Percentiles rank a stretch among this genome's conserved stretches.
Evolutionary conservation across 179 eudicot species (phyloP).

Genomic region (Gypsophila paniculata): DNA sequence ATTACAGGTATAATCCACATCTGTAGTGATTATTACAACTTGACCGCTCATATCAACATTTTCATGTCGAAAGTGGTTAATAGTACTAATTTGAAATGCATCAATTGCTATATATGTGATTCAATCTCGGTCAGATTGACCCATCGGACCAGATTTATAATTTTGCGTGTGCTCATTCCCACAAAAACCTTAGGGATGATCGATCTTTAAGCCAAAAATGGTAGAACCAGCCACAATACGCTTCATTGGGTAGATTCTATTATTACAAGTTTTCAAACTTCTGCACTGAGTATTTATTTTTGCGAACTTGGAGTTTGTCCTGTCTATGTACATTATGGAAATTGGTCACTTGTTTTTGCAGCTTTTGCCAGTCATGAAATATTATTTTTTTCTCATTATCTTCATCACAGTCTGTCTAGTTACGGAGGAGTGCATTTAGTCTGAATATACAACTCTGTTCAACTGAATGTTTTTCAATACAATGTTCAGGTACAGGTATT

Average conservation of each 20-base stretch:
- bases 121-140: too few relatives aligned
- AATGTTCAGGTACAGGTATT: slow-evolving; percentile 48
- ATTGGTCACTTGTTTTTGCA: background rate
- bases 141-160: too few relatives aligned
- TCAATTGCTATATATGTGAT: background rate
- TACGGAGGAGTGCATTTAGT: background rate
- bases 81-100: background rate
- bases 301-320: background rate
- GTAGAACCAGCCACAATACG: background rate
- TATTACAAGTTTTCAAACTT: background rate
- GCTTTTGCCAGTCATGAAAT: background rate
- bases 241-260: background rate
- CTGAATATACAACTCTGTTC: background rate
- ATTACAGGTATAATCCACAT: background rate
- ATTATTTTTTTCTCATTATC: background rate
- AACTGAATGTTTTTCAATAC: slow-evolving; percentile 13
- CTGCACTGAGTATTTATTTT: background rate
- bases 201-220: background rate
- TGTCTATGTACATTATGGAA: background rate
- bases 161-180: background rate
- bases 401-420: background rate
- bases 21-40: slow-evolving; percentile 7
- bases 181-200: background rate
- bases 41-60: background rate
- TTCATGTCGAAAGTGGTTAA: background rate